Conservation (phyloP, 23 red algal genomes). For the Gracilaria vermiculophylla region DNA sequence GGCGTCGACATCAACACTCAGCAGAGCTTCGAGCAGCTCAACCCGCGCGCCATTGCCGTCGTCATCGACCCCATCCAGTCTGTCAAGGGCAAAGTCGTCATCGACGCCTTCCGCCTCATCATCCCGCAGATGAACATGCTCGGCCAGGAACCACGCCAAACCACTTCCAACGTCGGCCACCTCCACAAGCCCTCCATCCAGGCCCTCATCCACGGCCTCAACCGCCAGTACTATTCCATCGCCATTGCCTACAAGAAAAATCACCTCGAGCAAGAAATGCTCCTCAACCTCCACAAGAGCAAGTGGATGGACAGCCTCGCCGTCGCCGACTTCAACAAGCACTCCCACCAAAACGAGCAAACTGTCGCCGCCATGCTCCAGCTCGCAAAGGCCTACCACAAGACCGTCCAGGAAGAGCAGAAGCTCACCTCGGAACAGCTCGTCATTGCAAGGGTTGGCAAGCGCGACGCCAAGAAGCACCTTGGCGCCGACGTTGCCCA, state of each 20-base stretch:
- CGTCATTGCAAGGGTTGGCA: slow-evolving; percentile 93
- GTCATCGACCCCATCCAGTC: slow-evolving; percentile 99
- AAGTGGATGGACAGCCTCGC: slow-evolving; percentile 88
- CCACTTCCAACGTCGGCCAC: slow-evolving; percentile 92
- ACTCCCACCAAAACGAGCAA: slow-evolving; percentile 54
- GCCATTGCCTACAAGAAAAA: slow-evolving; percentile 97
- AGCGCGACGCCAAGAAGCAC: slow-evolving; percentile 93
- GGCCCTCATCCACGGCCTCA: slow-evolving; percentile 98
- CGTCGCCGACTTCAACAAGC: slow-evolving; percentile 73
- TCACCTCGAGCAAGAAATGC: slow-evolving; percentile 96
- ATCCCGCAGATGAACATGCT: slow-evolving; percentile 92
- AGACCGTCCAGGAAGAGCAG: slow-evolving; percentile 88
- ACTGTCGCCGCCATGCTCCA: slow-evolving; percentile 88
- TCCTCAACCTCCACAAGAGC: slow-evolving; percentile 98
- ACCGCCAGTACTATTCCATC: slow-evolving; percentile 98
- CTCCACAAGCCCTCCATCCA: slow-evolving; percentile 99
- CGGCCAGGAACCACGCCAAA: slow-evolving; percentile 95
- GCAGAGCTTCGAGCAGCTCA: slow-evolving; percentile 98
- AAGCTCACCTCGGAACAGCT: slow-evolving; percentile 86
- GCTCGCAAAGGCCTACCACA: slow-evolving; percentile 83
- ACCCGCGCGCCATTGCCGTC: slow-evolving; percentile 91
- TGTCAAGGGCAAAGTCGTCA: slow-evolving; percentile 98
- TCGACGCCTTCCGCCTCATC: slow-evolving; percentile 94
- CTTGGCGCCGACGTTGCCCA: slow-evolving; percentile 73
- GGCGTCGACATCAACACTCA: slow-evolving; percentile 99